phyloP scores from a whole-genome alignment of 305 asterid species.

The Monarda citriodora region DNA sequence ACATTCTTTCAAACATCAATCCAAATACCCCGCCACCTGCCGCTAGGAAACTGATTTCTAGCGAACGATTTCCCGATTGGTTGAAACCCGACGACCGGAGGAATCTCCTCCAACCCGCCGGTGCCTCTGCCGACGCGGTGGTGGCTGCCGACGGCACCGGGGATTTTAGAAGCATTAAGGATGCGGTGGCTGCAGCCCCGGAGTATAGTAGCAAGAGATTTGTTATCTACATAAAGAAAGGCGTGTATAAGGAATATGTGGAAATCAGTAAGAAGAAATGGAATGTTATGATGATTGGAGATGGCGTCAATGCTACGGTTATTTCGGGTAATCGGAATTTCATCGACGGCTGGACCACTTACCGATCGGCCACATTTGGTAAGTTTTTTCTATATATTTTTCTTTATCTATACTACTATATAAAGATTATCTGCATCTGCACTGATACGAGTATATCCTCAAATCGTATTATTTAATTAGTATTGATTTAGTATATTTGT shows the following conservation, averaged over 20 bases:
- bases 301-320: conserved; percentile 73
- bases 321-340: conserved; percentile 68
- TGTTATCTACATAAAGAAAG: conserved; percentile 65
- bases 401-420: no score
- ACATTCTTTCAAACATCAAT: conserved; percentile 51
- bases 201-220: conserved; percentile 41
- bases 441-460: no score
- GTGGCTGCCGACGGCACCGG: conserved; percentile 86
- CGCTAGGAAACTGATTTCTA: conserved; percentile 31
- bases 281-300: conserved; percentile 90
- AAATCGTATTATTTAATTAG: no score
- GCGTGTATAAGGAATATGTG: conserved; percentile 78
- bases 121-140: conserved; percentile 53
- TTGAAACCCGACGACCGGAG: conserved; percentile 47
- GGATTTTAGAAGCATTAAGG: conserved; percentile 42
- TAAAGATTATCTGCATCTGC: no score
- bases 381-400: conserved; percentile 10
- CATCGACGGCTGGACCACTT: conserved; percentile 82
- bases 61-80: conserved; percentile 59
- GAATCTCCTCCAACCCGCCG: conserved; percentile 43
- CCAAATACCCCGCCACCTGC: neutral
- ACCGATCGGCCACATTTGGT: conserved; percentile 87
- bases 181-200: conserved; percentile 65
- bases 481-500: no score
- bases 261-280: conserved; percentile 81